Conservation (phyloP, 2,329 filamentous ascomycete species). For the Phoma sp. region DNA sequence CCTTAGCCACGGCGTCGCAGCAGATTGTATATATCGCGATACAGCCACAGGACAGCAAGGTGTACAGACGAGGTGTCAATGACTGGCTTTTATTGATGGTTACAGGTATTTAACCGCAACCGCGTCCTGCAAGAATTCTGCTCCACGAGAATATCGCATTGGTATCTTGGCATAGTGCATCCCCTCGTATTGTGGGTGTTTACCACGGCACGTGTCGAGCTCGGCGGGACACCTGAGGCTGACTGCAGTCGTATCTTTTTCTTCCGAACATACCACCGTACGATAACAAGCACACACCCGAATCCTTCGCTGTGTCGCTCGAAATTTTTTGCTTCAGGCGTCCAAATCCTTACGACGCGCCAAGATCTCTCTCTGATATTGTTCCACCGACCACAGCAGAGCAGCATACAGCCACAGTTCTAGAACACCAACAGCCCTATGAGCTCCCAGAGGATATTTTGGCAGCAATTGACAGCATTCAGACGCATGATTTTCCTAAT, state of each 20-base stretch:
- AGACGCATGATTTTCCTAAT: constrained; percentile 6
- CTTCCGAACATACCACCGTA: background rate
- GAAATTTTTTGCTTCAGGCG: background rate
- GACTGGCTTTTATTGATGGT: too few species aligned
- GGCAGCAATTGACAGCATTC: constrained; percentile 1
- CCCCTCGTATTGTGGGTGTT: background rate
- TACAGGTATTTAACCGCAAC: too few species aligned
- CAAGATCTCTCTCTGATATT: background rate
- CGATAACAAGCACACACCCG: background rate
- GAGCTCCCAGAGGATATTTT: background rate
- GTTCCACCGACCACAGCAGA: too few species aligned
- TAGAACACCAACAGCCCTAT: background rate
- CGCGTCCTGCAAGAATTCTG: too few species aligned
- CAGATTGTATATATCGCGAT: background rate
- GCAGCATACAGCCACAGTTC: background rate
- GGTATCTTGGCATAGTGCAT: background rate
- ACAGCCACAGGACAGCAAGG: background rate
- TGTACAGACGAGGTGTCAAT: background rate
- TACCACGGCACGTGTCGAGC: constrained; percentile 3
- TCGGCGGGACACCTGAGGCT: constrained; percentile 4
- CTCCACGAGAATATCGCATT: background rate
- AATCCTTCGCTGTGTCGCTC: background rate
- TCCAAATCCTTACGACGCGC: background rate
- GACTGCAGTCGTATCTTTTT: background rate
- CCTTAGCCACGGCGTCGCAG: background rate